phyloP scores from a whole-genome alignment of 2,329 filamentous ascomycete genomes.

The Acrocalymma vagum region DNA sequence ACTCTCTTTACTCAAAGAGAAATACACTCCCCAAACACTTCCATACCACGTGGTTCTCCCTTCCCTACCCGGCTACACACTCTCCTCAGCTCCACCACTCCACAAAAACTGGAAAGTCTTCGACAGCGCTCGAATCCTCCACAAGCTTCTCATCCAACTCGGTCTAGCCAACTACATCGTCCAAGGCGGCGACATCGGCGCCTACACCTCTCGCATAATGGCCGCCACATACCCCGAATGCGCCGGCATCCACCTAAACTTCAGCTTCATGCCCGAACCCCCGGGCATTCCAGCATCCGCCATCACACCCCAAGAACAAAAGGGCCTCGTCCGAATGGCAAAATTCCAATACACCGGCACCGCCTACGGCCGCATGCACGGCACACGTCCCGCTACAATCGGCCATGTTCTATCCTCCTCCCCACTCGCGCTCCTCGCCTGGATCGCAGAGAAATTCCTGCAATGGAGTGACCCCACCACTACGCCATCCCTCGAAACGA shows the following conservation, averaged over 20 bases:
- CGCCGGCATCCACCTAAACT: slow-evolving; percentile 52
- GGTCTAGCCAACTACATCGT: slow-evolving; percentile 64
- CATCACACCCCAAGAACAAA: slow-evolving; percentile 46
- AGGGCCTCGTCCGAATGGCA: slow-evolving; percentile 45
- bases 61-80: slow-evolving; percentile 63
- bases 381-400: slow-evolving; percentile 64
- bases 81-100: slow-evolving; percentile 58
- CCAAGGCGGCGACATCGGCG: slow-evolving; percentile 67
- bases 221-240: slow-evolving; percentile 55
- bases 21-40: slow-evolving; percentile 59
- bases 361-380: slow-evolving; percentile 63
- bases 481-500: slow-evolving; percentile 48
- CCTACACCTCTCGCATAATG: slow-evolving; percentile 53
- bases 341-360: slow-evolving; percentile 53
- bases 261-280: slow-evolving; percentile 30
- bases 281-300: slow-evolving; percentile 30
- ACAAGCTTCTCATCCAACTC: slow-evolving; percentile 62
- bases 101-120: slow-evolving; percentile 53
- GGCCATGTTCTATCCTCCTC: slow-evolving; percentile 62
- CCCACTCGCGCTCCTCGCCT: slow-evolving; percentile 66
- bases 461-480: slow-evolving; percentile 58
- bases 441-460: slow-evolving; percentile 66
- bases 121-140: slow-evolving; percentile 55
- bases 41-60: slow-evolving; percentile 68
- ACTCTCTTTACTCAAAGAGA: slow-evolving; percentile 54